A percentile compares a stretch with the other conserved stretches of the same genome.
Conservation (phyloP, 2,329 filamentous ascomycete species). For the Nemania serpens region DNA sequence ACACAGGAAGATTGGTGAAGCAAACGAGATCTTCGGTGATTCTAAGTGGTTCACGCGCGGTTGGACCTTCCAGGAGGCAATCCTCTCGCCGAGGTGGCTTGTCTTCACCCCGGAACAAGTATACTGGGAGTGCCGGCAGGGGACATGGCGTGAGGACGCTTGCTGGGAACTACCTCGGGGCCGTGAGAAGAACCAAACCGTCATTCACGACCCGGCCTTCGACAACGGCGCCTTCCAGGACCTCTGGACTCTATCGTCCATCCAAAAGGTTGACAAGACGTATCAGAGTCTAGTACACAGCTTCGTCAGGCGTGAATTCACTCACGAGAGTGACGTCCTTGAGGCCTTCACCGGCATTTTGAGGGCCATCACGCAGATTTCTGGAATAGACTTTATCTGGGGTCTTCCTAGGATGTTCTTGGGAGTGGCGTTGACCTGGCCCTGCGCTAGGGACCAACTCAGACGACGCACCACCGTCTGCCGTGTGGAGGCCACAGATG, state of each 20-base stretch:
- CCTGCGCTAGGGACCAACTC: background rate
- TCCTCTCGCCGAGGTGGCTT: background rate
- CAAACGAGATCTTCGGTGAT: background rate
- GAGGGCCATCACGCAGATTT: background rate
- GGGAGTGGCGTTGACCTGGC: background rate
- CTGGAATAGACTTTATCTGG: background rate
- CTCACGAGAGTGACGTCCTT: background rate
- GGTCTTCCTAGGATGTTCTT: background rate
- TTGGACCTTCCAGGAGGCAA: conserved; percentile 5
- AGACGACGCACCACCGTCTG: background rate
- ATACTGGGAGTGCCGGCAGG: conserved; percentile 1
- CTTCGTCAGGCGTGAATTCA: background rate
- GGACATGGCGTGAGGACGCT: background rate
- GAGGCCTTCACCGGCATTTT: background rate
- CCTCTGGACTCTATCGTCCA: background rate
- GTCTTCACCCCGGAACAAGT: background rate
- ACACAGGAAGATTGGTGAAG: background rate
- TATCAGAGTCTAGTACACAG: background rate
- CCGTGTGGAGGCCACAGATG: background rate
- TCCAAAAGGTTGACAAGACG: background rate
- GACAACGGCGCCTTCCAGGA: background rate
- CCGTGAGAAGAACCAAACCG: background rate
- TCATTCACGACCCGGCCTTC: background rate
- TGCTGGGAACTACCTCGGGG: background rate
- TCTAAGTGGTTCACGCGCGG: background rate